Evolutionary conservation across 139 green algal species (phyloP), one percentile per base, ranked within the genome.

Genomic region (Dunaliella primolecta): DNA sequence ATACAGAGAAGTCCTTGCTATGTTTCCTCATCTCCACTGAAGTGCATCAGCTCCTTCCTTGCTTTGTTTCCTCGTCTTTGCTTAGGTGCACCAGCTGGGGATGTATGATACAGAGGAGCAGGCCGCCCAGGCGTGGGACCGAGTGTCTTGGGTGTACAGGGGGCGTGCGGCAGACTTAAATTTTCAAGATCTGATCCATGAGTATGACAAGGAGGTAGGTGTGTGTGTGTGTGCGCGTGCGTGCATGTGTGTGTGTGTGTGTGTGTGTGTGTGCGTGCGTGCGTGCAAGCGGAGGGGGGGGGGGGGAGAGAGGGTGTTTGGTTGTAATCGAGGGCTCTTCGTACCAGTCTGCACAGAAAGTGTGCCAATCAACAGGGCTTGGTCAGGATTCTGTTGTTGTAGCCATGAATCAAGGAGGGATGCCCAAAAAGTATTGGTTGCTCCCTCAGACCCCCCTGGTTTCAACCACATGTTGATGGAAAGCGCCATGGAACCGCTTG

Each of bases 71-170:
- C n/a, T n/a, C n/a, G n/a, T n/a, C n/a, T 64, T 25, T 64, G 46
- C 46, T 25, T 57, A 84, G 80, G 85, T 88, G 71, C 80, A 85
- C 38, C 85, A 88, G 85, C 74, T 88, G 57, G 85, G 85, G 15
- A 88, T 88, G 85, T 88, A 88, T 46, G 72, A 85, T 31, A 85
- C 71, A 7, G 85, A 85, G 80, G 80, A 79, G 64, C 24, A 70
- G 27, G 79, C 85, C 33, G 85, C 85, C 7, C 71, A 81, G 36
- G 70, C 72, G 1, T 88, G 85, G 85, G 85, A 88, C 80, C 46
- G 80, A 2, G 85, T 85, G 80, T 81, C 85, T 3, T 83, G 83
- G 56, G 46, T 81, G 74, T 83, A 83, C 78, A 72, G 56, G 55
- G 82, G 57, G 32, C 38, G 55, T 31, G 29, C 0, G 27, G 31